Conservation (phyloP, 768 basidiomycete genomes). For the Nidularia pulvinata region DNA sequence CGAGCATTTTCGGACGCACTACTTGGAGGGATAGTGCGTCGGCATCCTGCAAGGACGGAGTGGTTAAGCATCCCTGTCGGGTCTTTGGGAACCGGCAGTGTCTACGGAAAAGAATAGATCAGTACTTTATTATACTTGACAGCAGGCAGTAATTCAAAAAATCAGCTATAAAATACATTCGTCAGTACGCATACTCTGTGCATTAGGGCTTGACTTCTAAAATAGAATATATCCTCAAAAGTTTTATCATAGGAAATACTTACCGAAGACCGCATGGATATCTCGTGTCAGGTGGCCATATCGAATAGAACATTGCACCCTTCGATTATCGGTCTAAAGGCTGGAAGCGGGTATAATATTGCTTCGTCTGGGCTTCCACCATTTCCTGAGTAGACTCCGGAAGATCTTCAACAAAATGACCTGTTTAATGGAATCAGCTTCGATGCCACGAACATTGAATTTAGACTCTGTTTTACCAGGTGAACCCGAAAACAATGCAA, state of each 20-base stretch:
- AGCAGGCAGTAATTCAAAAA: not conserved
- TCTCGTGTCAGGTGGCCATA: not conserved
- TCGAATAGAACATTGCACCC: not conserved
- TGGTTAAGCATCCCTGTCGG: too few relatives aligned
- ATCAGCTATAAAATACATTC: not conserved
- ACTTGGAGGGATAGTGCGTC: too few relatives aligned
- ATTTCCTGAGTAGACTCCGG: conserved; percentile 95
- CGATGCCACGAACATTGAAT: too few relatives aligned
- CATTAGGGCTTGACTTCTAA: not conserved
- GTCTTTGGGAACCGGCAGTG: too few relatives aligned
- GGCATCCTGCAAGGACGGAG: too few relatives aligned
- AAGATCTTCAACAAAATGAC: conserved; percentile 79
- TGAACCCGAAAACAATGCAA: conserved; percentile 84
- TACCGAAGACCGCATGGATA: not conserved
- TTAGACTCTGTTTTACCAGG: too few relatives aligned
- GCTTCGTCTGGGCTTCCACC: conserved; percentile 84
- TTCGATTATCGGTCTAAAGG: conserved; percentile 35
- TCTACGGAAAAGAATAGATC: too few relatives aligned
- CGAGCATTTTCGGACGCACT: too few relatives aligned
- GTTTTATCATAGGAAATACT: too few relatives aligned
- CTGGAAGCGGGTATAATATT: conserved; percentile 84
- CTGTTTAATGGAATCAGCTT: conserved; percentile 31
- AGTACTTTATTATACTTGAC: too few relatives aligned
- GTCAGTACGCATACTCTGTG: not conserved
- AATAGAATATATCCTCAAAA: not conserved